Evolutionary conservation across 306 rosid species (phyloP).

Genomic region (Chamaecrista fasciculata): DNA sequence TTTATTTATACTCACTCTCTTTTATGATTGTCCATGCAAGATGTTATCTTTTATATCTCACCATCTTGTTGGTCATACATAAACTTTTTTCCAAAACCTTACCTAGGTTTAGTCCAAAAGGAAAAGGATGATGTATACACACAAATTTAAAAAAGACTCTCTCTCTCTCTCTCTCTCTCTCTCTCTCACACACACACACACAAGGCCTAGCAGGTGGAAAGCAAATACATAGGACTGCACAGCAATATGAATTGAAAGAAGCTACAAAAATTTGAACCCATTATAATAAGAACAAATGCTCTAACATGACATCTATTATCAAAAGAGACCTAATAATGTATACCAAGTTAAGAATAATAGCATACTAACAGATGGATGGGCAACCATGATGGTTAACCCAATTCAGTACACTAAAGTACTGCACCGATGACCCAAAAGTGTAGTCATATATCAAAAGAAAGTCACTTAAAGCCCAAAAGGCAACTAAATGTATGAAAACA

Average conservation of each 20-base stretch:
- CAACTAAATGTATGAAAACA: background rate
- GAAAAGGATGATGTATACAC: no score
- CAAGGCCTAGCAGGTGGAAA: background rate
- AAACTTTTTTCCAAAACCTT: no score
- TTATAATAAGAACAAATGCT: background rate
- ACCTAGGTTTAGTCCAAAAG: no score
- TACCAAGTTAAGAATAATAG: background rate
- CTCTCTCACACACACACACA: no score
- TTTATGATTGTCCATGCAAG: no score
- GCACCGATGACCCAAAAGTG: background rate
- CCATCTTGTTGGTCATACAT: no score
- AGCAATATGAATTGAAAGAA: background rate
- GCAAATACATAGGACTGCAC: background rate
- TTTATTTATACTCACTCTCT: no score
- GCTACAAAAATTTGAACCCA: background rate
- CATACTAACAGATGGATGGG: background rate
- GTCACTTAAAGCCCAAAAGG: background rate
- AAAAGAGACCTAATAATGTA: background rate
- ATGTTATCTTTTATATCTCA: no score
- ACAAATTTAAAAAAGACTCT: no score
- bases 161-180: no score
- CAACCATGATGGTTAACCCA: background rate
- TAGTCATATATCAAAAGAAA: background rate
- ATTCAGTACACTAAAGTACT: background rate
- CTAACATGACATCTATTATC: background rate